Evolutionary conservation across 495 filamentous ascomycete genomes (phyloP).

Genomic region (Trichoderma parareesei): DNA sequence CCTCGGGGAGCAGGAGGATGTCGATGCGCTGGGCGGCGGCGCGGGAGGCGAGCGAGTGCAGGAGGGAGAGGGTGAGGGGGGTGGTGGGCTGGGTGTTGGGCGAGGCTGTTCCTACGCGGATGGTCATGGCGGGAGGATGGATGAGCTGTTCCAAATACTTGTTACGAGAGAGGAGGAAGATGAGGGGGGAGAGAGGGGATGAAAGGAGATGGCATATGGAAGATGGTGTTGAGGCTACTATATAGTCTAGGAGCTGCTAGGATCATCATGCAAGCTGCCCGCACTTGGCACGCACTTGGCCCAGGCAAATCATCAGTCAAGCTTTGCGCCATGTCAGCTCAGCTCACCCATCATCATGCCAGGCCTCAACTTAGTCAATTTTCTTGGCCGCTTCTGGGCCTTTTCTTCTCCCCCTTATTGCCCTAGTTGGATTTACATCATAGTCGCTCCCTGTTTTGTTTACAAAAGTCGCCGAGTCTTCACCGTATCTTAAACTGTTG

Average conservation of each 20-base stretch:
- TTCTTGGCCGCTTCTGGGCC: background rate
- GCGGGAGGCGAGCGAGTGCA: constrained; percentile 44
- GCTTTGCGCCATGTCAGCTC: background rate
- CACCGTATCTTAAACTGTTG: no score
- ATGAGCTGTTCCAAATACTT: background rate
- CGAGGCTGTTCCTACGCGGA: constrained; percentile 73
- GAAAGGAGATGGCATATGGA: no score
- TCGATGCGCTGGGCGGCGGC: constrained; percentile 52
- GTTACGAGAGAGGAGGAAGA: background rate
- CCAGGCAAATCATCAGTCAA: background rate
- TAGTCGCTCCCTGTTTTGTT: no score
- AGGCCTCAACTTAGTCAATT: no score
- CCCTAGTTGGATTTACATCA: no score
- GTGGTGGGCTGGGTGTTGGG: constrained; percentile 61
- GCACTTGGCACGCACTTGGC: background rate
- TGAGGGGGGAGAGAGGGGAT: background rate
- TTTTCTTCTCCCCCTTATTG: background rate
- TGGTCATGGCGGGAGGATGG: constrained; percentile 11
- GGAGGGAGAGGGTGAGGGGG: constrained; percentile 54
- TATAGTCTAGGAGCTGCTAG: no score
- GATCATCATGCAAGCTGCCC: background rate
- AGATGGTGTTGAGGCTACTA: no score
- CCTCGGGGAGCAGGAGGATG: constrained; percentile 86
- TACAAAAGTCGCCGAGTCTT: no score
- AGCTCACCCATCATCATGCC: background rate